phyloP scores from a whole-genome alignment of 2,329 filamentous ascomycete species.

The Lecanicillium sp. region DNA sequence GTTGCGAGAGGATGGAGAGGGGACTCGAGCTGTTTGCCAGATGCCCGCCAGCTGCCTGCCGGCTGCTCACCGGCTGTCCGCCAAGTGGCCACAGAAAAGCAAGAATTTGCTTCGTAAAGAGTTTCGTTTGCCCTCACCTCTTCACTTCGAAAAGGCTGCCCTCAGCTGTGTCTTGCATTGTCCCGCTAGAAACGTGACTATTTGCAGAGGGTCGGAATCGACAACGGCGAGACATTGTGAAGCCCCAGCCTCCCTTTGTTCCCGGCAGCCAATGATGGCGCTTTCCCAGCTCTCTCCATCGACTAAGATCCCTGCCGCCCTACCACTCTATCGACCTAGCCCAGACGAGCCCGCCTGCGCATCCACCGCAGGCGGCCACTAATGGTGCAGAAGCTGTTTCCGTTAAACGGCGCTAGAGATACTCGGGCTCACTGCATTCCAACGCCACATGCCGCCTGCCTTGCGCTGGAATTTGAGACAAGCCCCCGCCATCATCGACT shows the following conservation, averaged over 20 bases:
- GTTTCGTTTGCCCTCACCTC: too few relatives aligned
- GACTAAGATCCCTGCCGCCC: not conserved
- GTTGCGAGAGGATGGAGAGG: too few relatives aligned
- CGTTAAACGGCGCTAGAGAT: not conserved
- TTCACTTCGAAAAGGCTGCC: too few relatives aligned
- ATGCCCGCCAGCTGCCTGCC: too few relatives aligned
- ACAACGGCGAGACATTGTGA: constrained; percentile 2
- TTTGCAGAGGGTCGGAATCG: not conserved
- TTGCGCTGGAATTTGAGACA: constrained; percentile 6
- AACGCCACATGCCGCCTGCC: constrained; percentile 4
- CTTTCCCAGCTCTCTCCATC: not conserved
- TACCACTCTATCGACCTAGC: not conserved
- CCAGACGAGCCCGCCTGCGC: not conserved
- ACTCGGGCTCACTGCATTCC: constrained; percentile 4
- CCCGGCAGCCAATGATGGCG: not conserved
- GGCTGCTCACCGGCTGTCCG: too few relatives aligned
- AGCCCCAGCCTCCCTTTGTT: constrained; percentile 2
- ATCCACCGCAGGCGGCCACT: too few relatives aligned
- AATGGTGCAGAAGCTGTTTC: too few relatives aligned
- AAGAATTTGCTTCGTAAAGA: too few relatives aligned
- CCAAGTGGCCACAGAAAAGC: too few relatives aligned
- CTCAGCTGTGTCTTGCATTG: too few relatives aligned
- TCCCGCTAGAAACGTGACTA: too few relatives aligned
- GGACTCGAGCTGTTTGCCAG: too few relatives aligned
- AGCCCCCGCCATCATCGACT: constrained; percentile 1